phyloP scores from a whole-genome alignment of 192 early-diverging fungal genomes.

The Entomortierella beljakovae region DNA sequence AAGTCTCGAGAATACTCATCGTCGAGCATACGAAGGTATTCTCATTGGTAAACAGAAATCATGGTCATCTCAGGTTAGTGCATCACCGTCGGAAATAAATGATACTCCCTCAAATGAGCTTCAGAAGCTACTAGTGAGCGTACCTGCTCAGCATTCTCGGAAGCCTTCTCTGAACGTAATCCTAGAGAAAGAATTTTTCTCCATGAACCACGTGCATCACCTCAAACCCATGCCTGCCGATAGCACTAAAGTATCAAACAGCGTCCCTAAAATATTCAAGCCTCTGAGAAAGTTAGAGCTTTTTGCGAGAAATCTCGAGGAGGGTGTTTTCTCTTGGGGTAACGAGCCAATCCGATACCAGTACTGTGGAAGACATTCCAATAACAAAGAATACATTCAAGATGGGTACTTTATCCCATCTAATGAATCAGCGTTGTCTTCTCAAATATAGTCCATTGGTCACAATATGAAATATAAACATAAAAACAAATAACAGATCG shows the following conservation, averaged over 20 bases:
- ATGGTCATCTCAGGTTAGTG: background rate
- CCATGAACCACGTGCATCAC: background rate
- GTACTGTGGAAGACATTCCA: constrained; percentile 27
- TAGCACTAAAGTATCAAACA: background rate
- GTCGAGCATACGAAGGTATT: constrained; percentile 76
- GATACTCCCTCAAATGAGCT: background rate
- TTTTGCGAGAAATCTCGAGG: constrained; percentile 71
- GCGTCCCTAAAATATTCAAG: background rate
- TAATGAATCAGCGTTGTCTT: background rate
- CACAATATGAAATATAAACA: too few species aligned
- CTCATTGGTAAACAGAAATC: constrained; percentile 56
- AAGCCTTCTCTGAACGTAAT: constrained; percentile 71
- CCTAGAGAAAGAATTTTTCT: constrained; percentile 22
- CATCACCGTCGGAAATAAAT: background rate
- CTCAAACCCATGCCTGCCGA: background rate
- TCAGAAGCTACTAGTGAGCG: constrained; percentile 57
- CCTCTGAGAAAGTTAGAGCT: constrained; percentile 64
- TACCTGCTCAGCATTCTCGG: constrained; percentile 70
- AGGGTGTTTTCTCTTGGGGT: constrained; percentile 74
- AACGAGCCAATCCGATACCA: constrained; percentile 66
- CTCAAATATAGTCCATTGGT: background rate
- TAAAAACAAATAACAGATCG: too few species aligned
- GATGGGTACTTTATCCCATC: constrained; percentile 38
- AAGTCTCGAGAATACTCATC: constrained; percentile 56
- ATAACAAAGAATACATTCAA: background rate